Evolutionary conservation across 176 grass and related monocot species (phyloP), one percentile per base, ranked within the genome.

Genomic region (Urochloa ruziziensis): DNA sequence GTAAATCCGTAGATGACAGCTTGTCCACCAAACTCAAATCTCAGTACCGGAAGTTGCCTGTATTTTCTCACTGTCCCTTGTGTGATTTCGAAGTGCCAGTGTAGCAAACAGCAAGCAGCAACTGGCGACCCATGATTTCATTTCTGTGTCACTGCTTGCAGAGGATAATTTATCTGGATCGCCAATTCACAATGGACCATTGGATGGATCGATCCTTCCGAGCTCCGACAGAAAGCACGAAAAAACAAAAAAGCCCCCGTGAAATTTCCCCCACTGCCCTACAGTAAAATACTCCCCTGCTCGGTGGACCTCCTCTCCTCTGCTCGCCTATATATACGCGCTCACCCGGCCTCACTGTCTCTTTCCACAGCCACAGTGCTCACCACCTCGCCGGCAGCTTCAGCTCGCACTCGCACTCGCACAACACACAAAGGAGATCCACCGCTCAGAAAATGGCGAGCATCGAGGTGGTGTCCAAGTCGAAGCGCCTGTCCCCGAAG

Each of bases 391-490:
- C 58, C 36, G 67, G 16, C 18, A 39, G 37, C 76, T 51, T 62
- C 21, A 44, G 34, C 47, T 70, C 43, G 37, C 24, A 7, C 57
- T 2, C 6, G 14, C 29, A 16, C n/a, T n/a, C n/a, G n/a, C n/a
- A n/a, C n/a, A n/a, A n/a, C 46, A 65, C 29, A 27, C 46, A 53
- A 13, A 70, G 17, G 28, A 15, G 0, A 21, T 28, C 32, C 13
- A 46, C n/a, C n/a, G 2, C 24, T 12, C 29, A 17, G n/a, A 46
- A 46, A 74, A 92, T 90, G 92, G 90, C 87, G 64, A 85, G 32
- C 64, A 63, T 78, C 5, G 88, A 90, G 58, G 88, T 92, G 58
- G 88, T 92, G 16, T 35, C 83, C 70, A 76, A 83, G 77, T 82
- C 88, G 23, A 90, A 67, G 83, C 78, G 83, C 8, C 33, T 91